Base-by-base conservation (phyloP, 495 filamentous ascomycete species). In the Amphirosellinia nigrospora region DNA sequence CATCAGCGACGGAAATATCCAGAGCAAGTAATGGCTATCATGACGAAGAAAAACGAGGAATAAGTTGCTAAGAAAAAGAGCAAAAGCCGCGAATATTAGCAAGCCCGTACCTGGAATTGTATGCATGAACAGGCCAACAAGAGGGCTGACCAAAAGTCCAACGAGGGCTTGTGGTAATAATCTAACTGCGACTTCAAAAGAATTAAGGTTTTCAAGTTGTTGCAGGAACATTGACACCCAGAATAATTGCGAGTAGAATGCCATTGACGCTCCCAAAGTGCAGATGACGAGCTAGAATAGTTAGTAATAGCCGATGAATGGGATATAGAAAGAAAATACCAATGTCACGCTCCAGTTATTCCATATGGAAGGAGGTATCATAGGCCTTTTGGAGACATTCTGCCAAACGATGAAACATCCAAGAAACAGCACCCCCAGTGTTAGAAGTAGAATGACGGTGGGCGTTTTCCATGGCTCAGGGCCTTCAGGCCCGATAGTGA, bases 361-460 rank as follows among this genome's bases (percentile, higher is more conserved):
- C 79, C 74, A 81, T 53, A 81, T 71, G 5, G 73, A 71, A 19
- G 78, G 75, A 28, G 77, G 73, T 66, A 81, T 76, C 66, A 81
- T 78, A 16, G 79, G 78, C 36, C 70, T 68, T 45, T 67, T 69
- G 19, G 72, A 75, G 36, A 78, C 58, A 58, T 74, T 77, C 64
- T 91, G 85, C 88, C 88, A 90, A 66, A 83, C 75, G 34, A 86
- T 67, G 60, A 91, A 91, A 15, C 73, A 76, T 9, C 75, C 77
- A 36, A 90, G 80, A 39, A 88, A 74, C 30, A 86, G 46, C 41
- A 88, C 66, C 8, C 88, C 87, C 38, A 89, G 74, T 34, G 85
- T 81, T 30, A 91, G 81, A 28, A 90, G 81, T 19, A 81, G 81
- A 39, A 88, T 81, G 16, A 91, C 85, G 68, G 87, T 88, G 26